Percentiles rank a stretch among this genome's conserved stretches.
These are phyloP conservation scores for Bonnemaisonia californica DNA, from an alignment of 31 red algal species.

Conservation along the genomic window DNA sequence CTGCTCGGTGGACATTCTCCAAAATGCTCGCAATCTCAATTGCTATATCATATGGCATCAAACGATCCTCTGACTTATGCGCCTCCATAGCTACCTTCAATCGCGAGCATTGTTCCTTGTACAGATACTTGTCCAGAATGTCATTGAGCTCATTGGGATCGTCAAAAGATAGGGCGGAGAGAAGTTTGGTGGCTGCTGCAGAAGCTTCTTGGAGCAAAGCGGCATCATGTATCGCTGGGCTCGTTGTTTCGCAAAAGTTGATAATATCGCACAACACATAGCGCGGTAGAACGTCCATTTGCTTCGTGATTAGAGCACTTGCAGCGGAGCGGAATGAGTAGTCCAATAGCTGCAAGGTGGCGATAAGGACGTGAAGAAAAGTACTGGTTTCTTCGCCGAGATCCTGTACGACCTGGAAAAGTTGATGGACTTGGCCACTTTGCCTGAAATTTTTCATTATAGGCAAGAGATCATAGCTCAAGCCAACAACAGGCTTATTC, in stretches of 20 bases:
- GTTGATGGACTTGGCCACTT: background rate
- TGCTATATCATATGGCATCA: slow-evolving; percentile 35
- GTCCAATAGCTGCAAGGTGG: slow-evolving; percentile 10
- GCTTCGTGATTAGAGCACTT: slow-evolving; percentile 29
- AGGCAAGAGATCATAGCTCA: slow-evolving; percentile 36
- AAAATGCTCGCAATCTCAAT: slow-evolving; percentile 49
- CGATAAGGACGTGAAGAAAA: slow-evolving; percentile 37
- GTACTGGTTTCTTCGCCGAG: slow-evolving; percentile 13
- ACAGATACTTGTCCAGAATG: slow-evolving; percentile 50
- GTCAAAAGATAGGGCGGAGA: slow-evolving; percentile 61
- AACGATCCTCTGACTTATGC: background rate
- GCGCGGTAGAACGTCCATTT: slow-evolving; percentile 46
- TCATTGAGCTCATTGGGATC: slow-evolving; percentile 50
- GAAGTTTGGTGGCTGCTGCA: slow-evolving; percentile 31
- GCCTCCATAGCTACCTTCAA: slow-evolving; percentile 8
- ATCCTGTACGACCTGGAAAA: slow-evolving; percentile 21
- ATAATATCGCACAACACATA: slow-evolving; percentile 70
- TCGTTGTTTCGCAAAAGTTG: slow-evolving; percentile 48
- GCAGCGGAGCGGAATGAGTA: slow-evolving; percentile 37
- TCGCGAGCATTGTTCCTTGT: slow-evolving; percentile 49
- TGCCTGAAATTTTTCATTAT: background rate
- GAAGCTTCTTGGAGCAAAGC: slow-evolving; percentile 21
- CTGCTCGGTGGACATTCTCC: slow-evolving; percentile 46
- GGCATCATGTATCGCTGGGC: slow-evolving; percentile 29
- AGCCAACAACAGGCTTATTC: slow-evolving; percentile 40